Conservation (phyloP, 2,329 filamentous ascomycete genomes). For the Paecilomyces niveus region DNA sequence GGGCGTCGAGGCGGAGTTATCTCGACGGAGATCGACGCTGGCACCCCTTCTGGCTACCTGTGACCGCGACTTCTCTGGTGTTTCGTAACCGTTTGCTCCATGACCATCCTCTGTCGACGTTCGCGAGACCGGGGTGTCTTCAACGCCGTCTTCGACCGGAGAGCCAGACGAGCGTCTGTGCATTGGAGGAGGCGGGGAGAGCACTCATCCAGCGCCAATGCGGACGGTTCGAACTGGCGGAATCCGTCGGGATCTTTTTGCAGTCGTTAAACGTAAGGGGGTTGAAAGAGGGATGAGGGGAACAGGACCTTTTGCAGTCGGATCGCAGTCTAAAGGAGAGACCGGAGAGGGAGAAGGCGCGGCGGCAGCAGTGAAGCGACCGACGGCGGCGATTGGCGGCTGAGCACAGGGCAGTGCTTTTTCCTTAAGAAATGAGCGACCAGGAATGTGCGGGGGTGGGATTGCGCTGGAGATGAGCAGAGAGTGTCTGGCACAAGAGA, state of each 20-base stretch:
- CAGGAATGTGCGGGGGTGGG: not conserved
- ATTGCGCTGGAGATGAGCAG: not conserved
- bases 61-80: slow-evolving; percentile 24
- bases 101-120: slow-evolving; percentile 22
- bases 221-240: not conserved
- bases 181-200: slow-evolving; percentile 33
- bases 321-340: not conserved
- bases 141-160: slow-evolving; percentile 35
- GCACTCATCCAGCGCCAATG: slow-evolving; percentile 28
- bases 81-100: slow-evolving; percentile 23
- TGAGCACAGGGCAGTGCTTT: not conserved
- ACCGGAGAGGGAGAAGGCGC: not conserved
- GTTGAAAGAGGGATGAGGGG: not conserved
- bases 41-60: slow-evolving; percentile 30
- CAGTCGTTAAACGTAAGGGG: not conserved
- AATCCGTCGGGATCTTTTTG: slow-evolving; percentile 4
- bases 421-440: not conserved
- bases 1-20: slow-evolving; percentile 27
- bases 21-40: slow-evolving; percentile 28
- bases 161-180: slow-evolving; percentile 40
- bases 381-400: not conserved
- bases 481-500: not conserved
- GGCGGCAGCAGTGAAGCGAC: not conserved
- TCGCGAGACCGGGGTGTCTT: slow-evolving; percentile 27
- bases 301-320: slow-evolving; percentile 4